Evolutionary conservation across 305 asterid genomes (phyloP), one percentile per base, ranked within the genome.

Genomic region (Rubia tinctorum): DNA sequence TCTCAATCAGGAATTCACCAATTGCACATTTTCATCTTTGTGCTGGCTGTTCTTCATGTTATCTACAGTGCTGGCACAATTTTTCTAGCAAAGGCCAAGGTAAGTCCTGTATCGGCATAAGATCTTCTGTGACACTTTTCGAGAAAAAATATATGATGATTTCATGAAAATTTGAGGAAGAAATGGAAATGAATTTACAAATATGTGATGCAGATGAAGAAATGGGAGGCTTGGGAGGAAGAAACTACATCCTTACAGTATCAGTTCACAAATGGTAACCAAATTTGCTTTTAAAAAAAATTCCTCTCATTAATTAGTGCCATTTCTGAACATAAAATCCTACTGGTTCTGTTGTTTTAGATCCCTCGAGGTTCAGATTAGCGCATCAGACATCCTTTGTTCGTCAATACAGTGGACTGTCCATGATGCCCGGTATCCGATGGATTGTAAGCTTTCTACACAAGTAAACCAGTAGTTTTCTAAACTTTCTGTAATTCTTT

Each of bases 341-440:
- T 2, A 7, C 10, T 53, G 15, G 6, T 67, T 6, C 39, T 71
- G 55, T 39, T 69, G 30, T 9, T 34, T 45, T 82, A 90, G 96
- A 90, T 84, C 92, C 93, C 0, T 76, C 83, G 1, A 82, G 93
- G 80, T 88, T 90, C 71, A 86, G 96, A 65, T 79, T 88, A 8
- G 88, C 89, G 66, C 93, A 85, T 75, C 91, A 90, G 76, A 90
- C 96, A 66, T 84, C 93, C 7, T 90, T 90, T 27, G 89, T 90
- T 59, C 80, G 84, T 66, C 88, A 90, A 65, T 93, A 88, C 56
- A 75, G 77, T 9, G 92, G 93, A 75, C 72, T 85, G 55, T 80
- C 81, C 73, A 84, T 65, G 67, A 84, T 69, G 66, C 96, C 93
- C 22, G 87, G 83, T 15, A 64, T 88, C 63, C 81, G 83, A 79